Evolutionary conservation across 805 yeast species (phyloP).

Genomic region (Starmerella roubikii): DNA sequence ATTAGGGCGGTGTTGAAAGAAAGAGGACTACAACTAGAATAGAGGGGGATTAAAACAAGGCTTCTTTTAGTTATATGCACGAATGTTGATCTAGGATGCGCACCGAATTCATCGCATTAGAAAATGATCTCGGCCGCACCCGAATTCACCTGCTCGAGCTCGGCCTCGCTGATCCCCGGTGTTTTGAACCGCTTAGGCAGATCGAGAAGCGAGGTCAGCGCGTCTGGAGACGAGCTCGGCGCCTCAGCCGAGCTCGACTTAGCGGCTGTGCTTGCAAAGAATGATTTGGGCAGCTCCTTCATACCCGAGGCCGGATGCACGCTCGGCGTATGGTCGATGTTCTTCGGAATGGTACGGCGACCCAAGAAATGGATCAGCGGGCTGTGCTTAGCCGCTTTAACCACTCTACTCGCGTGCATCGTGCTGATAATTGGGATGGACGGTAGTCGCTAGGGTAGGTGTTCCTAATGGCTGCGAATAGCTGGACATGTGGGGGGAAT

Average conservation of each 20-base stretch:
- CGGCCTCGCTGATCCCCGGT: constrained; percentile 45
- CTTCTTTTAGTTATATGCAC: no score
- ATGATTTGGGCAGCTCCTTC: constrained; percentile 29
- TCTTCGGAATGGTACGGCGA: constrained; percentile 36
- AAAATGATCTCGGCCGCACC: constrained; percentile 69
- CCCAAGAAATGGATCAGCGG: constrained; percentile 77
- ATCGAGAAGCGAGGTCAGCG: constrained; percentile 39
- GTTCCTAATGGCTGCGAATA: no score
- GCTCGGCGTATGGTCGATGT: constrained; percentile 31
- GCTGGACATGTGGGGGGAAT: no score
- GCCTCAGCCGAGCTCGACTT: not conserved
- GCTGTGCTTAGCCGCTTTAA: constrained; percentile 7
- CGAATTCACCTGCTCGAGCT: constrained; percentile 59
- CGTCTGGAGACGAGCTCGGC: constrained; percentile 20
- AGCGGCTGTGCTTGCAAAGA: constrained; percentile 19
- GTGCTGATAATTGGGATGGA: not conserved
- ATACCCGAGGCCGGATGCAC: constrained; percentile 30
- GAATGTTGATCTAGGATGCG: no score
- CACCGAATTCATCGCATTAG: no score
- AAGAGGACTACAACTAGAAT: no score
- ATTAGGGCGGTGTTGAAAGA: no score
- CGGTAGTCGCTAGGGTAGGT: no score
- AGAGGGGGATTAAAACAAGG: no score
- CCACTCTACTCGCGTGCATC: constrained; percentile 8
- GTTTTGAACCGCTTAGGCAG: constrained; percentile 68